These are phyloP conservation scores for Candida boleticola DNA, from an alignment of 805 yeast species.

Conservation along the genomic window DNA sequence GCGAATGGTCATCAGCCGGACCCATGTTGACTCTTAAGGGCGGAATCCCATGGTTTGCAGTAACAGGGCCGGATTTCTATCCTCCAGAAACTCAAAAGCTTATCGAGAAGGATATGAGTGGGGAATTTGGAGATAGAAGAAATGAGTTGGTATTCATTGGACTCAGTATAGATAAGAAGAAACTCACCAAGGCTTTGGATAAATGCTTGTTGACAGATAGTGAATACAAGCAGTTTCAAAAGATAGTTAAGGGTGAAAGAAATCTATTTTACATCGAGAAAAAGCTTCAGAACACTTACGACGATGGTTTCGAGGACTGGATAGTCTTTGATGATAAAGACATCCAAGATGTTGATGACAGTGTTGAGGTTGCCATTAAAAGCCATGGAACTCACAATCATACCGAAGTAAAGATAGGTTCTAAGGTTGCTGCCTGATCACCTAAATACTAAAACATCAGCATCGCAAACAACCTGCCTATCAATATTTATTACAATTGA, in stretches of 20 bases:
- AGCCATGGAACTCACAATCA: not conserved
- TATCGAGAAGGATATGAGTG: slow-evolving; percentile 36
- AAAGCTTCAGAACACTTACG: slow-evolving; percentile 24
- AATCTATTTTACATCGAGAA: slow-evolving; percentile 31
- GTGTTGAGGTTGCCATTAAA: slow-evolving; percentile 3
- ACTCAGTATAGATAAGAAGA: slow-evolving; percentile 26
- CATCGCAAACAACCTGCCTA: too few relatives aligned
- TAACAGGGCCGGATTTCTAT: slow-evolving; percentile 28
- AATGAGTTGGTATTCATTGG: slow-evolving; percentile 49
- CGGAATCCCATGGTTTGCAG: slow-evolving; percentile 44
- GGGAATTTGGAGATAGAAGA: slow-evolving; percentile 41
- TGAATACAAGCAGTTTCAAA: slow-evolving; percentile 29
- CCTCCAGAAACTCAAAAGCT: slow-evolving; percentile 30
- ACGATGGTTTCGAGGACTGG: slow-evolving; percentile 48
- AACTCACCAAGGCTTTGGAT: slow-evolving; percentile 30
- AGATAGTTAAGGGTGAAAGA: slow-evolving; percentile 21
- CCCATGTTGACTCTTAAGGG: slow-evolving; percentile 39
- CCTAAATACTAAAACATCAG: too few relatives aligned
- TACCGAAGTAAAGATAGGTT: not conserved
- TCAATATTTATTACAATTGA: too few relatives aligned
- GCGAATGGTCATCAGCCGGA: slow-evolving; percentile 47
- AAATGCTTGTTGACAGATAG: slow-evolving; percentile 38
- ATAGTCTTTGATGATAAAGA: slow-evolving; percentile 19
- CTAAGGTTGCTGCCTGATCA: too few relatives aligned
- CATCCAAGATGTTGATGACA: slow-evolving; percentile 7